Base-by-base conservation (phyloP, 768 basidiomycete genomes). In the Neoboletus subvelutipes region DNA sequence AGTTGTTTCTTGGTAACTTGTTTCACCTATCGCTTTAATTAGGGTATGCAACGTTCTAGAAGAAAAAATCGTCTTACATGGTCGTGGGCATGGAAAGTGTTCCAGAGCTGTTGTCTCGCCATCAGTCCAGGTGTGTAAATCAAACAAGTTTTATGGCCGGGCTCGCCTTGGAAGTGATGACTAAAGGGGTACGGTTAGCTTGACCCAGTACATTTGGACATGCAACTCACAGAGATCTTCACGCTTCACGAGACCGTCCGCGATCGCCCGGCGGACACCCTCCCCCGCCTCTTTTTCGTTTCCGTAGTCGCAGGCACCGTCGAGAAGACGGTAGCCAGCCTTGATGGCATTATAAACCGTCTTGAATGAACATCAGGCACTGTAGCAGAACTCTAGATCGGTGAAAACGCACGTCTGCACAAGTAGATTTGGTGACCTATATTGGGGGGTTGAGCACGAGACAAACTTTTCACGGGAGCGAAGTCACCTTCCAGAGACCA, bases 301-400 rank as follows among this genome's bases (percentile, higher is more conserved):
- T 9, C 89, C 92, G 70, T 93, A 94, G 74, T 92, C 90, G 62
- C 84, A 83, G 33, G 92, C 92, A 58, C 90, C 87, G 55, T 94
- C 92, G 54, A 96, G 78, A 53, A 96, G 87, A 59, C 93, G 85
- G 70, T 92, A 94, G 1, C 94, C 93, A 26, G 80, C 77, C 71
- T 92, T 92, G 75, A 94, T 88, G 18, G 93, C 91, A 55, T 86
- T 75, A 78, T 92, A 93, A 50, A 95, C 92, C 52, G 82, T 84
- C 83, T 91, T 64, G 37, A 47, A 42, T 36, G 13, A 22, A 51
- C 5, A 22, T 67, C 39, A 62, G 59, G 4, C 11, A 46, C n/a
- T 29, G 40, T 20, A 31, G 17, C 8, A 37, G 13, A 17, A 13
- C 17, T 40, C 37, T 12, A 41, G 37, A 41, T 31, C 22, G 24